Conservation (phyloP, 106 monocot genomes). For the Posidonia australis region DNA sequence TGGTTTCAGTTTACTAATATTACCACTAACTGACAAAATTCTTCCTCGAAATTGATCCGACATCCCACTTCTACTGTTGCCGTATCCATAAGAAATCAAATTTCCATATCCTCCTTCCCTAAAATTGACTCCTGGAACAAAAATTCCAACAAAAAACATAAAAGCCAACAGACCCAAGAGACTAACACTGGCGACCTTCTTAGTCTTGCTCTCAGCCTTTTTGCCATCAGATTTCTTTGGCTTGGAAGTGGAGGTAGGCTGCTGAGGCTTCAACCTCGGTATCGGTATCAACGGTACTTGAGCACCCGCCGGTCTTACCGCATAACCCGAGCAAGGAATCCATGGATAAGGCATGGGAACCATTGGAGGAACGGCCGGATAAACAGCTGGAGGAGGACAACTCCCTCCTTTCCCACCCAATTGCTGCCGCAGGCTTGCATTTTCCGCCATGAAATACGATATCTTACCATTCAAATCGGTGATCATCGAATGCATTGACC, state of each 20-base stretch:
- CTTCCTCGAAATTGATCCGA: slow-evolving; percentile 19
- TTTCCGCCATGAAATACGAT: slow-evolving; percentile 18
- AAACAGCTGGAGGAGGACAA: slow-evolving; percentile 8
- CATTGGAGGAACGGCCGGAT: slow-evolving; percentile 8
- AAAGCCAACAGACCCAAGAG: slow-evolving; percentile 16
- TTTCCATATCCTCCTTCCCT: slow-evolving; percentile 14
- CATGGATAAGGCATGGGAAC: slow-evolving; percentile 54
- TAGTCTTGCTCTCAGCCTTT: slow-evolving; percentile 16
- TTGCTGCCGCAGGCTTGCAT: slow-evolving; percentile 15
- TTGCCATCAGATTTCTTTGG: slow-evolving; percentile 22
- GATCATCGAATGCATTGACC: slow-evolving; percentile 14
- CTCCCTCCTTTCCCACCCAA: slow-evolving; percentile 11
- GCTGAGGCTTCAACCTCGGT: slow-evolving; percentile 58
- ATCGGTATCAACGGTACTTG: slow-evolving; percentile 71
- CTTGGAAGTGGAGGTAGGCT: slow-evolving; percentile 26
- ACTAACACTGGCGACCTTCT: slow-evolving; percentile 22
- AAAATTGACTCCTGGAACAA: slow-evolving; percentile 22
- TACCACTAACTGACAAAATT: slow-evolving; percentile 30
- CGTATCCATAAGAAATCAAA: neutral
- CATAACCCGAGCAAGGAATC: slow-evolving; percentile 52
- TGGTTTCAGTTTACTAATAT: slow-evolving; percentile 8
- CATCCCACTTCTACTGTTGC: slow-evolving; percentile 4
- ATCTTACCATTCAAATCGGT: slow-evolving; percentile 14
- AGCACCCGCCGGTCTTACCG: slow-evolving; percentile 40
- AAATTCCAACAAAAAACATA: slow-evolving; percentile 16